A percentile compares a stretch with the other conserved stretches of the same genome.
Conservation (phyloP, 805 yeast genomes). For the Saturnispora serradocipensis region DNA sequence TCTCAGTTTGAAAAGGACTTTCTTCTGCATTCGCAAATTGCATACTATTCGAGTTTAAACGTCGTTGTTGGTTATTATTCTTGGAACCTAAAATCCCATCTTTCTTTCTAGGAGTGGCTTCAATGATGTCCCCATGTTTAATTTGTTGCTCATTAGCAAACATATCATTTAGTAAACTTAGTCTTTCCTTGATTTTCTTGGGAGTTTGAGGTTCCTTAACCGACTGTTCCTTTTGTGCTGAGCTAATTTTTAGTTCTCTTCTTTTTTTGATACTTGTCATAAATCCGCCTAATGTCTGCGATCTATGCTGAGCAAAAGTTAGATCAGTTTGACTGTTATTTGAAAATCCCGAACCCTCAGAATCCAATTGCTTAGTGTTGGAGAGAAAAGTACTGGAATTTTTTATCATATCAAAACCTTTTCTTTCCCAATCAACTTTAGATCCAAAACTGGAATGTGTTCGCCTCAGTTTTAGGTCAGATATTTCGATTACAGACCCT, state of each 20-base stretch:
- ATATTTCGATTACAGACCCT: slow-evolving; percentile 8
- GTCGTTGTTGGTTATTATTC: neutral
- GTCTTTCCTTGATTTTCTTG: neutral
- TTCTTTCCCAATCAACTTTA: slow-evolving; percentile 19
- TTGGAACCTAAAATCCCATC: neutral
- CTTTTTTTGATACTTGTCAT: slow-evolving; percentile 10
- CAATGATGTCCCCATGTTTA: slow-evolving; percentile 11
- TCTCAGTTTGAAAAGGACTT: slow-evolving; percentile 4
- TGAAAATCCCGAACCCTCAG: neutral
- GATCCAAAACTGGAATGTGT: slow-evolving; percentile 19
- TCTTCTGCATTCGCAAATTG: neutral
- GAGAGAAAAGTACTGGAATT: slow-evolving; percentile 7
- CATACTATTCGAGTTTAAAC: neutral
- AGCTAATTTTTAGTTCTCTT: slow-evolving; percentile 14
- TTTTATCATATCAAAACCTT: slow-evolving; percentile 27
- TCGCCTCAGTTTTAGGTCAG: slow-evolving; percentile 17
- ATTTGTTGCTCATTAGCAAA: slow-evolving; percentile 1
- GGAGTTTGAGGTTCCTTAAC: neutral
- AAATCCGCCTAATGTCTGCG: slow-evolving; percentile 7
- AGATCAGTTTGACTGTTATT: neutral
- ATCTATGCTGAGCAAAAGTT: neutral
- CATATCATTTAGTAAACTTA: slow-evolving; percentile 2
- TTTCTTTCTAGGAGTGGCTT: slow-evolving; percentile 18
- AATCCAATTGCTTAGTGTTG: neutral
- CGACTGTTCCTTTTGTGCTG: slow-evolving; percentile 19